These are phyloP conservation scores for Sporothrix luriei DNA, from an alignment of 2,329 filamentous ascomycete genomes.

Conservation along the genomic window DNA sequence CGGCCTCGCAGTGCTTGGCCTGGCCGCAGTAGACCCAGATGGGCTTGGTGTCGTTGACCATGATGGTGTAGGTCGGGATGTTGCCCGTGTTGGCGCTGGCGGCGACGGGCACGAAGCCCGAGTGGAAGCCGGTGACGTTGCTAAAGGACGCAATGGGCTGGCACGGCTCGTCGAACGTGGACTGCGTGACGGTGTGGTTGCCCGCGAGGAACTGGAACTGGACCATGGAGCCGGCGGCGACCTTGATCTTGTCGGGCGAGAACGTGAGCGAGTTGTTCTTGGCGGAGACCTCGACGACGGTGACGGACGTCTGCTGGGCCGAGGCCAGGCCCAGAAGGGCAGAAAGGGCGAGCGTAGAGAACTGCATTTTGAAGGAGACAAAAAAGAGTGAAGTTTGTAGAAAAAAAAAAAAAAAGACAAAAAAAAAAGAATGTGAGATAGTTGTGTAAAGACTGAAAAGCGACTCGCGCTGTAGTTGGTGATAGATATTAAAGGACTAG, in stretches of 20 bases:
- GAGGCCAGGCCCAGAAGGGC: slow-evolving; percentile 53
- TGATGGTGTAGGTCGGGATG: slow-evolving; percentile 70
- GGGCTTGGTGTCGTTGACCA: slow-evolving; percentile 68
- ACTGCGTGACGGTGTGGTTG: slow-evolving; percentile 81
- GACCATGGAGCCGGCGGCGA: slow-evolving; percentile 63
- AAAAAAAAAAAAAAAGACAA: slow-evolving; percentile 35
- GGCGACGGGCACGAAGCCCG: slow-evolving; percentile 66
- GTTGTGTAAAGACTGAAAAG: slow-evolving; percentile 40
- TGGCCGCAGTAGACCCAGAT: slow-evolving; percentile 81
- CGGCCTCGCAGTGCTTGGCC: slow-evolving; percentile 70
- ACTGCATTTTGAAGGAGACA: slow-evolving; percentile 53
- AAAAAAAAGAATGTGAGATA: too few relatives aligned
- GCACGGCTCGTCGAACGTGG: slow-evolving; percentile 57
- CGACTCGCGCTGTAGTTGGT: slow-evolving; percentile 50
- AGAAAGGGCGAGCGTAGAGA: slow-evolving; percentile 51
- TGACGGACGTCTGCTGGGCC: slow-evolving; percentile 50
- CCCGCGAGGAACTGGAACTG: slow-evolving; percentile 67
- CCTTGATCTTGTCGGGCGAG: slow-evolving; percentile 67
- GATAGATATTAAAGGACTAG: slow-evolving; percentile 50
- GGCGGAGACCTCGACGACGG: slow-evolving; percentile 57
- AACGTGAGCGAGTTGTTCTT: slow-evolving; percentile 61
- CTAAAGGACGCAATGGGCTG: slow-evolving; percentile 48
- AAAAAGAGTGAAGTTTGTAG: slow-evolving; percentile 29
- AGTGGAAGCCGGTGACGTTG: slow-evolving; percentile 63
- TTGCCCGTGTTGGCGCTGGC: slow-evolving; percentile 53